Conservation (phyloP, 345 rosid genomes). For the Rhodamnia rubescens region DNA sequence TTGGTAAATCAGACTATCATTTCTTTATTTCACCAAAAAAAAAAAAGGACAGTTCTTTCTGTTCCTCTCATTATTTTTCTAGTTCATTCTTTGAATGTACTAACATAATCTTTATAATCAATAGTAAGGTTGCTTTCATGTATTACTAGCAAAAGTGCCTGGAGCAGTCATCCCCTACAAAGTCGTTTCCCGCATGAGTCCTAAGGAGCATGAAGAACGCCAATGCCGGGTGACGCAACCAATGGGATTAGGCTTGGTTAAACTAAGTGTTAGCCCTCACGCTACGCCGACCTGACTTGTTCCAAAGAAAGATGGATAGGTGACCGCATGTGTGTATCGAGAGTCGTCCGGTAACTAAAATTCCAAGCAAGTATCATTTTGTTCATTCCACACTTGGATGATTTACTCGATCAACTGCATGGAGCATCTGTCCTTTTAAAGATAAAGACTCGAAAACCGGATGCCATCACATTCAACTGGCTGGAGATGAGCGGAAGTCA, state of each 20-base stretch:
- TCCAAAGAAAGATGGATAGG: background rate
- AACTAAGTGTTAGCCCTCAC: background rate
- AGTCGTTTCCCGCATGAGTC: too few species aligned
- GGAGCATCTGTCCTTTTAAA: background rate
- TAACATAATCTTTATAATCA: background rate
- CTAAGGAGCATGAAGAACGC: background rate
- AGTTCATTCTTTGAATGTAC: background rate
- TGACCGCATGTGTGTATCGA: background rate
- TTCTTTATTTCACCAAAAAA: background rate
- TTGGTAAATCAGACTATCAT: background rate
- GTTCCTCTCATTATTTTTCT: background rate
- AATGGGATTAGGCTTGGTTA: background rate
- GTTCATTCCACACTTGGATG: background rate
- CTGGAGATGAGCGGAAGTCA: background rate
- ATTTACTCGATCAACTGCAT: background rate
- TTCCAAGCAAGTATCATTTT: too few species aligned
- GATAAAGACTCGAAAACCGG: background rate
- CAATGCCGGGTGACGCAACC: background rate
- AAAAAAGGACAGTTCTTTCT: background rate
- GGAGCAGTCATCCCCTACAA: too few species aligned
- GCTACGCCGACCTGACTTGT: background rate
- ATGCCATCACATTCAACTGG: background rate
- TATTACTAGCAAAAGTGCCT: too few species aligned
- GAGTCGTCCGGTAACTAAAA: too few species aligned
- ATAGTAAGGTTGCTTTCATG: background rate